Conservation (phyloP, 1,139 yeast genomes). For the Pichia sp. region DNA sequence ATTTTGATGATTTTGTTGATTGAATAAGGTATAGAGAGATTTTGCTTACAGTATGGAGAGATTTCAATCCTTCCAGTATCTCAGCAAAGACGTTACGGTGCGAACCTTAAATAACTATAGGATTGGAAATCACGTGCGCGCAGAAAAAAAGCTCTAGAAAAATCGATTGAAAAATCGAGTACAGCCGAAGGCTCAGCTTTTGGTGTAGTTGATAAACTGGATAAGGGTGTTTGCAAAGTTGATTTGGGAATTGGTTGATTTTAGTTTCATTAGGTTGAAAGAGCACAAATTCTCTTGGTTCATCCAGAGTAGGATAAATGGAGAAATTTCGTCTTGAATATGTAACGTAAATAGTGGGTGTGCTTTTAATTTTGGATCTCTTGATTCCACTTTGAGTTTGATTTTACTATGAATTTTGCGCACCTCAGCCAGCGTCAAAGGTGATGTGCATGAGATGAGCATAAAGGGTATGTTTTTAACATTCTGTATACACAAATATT, state of each 20-base stretch:
- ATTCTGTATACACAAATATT: slow-evolving; percentile 1
- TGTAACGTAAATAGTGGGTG: slow-evolving; percentile 12
- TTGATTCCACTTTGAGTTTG: background rate
- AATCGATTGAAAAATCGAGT: too few species aligned
- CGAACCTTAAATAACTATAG: too few species aligned
- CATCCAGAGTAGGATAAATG: slow-evolving; percentile 16
- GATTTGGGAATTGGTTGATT: background rate
- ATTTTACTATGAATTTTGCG: background rate
- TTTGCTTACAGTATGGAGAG: too few species aligned
- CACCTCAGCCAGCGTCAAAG: slow-evolving; percentile 1
- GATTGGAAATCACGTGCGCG: too few species aligned
- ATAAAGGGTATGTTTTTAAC: slow-evolving; percentile 5
- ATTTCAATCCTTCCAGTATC: too few species aligned
- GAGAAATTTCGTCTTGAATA: slow-evolving; percentile 10
- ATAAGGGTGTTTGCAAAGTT: slow-evolving; percentile 12
- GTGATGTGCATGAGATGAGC: slow-evolving; percentile 1
- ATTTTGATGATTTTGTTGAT: slow-evolving; percentile 33
- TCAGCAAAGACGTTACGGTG: too few species aligned
- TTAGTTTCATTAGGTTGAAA: slow-evolving; percentile 10
- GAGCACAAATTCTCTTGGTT: slow-evolving; percentile 14
- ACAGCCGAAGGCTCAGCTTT: too few species aligned
- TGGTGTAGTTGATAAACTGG: slow-evolving; percentile 8
- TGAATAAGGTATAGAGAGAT: too few species aligned
- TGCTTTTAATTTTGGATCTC: background rate
- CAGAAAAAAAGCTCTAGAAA: too few species aligned